Evolutionary conservation across 1,139 yeast genomes (phyloP).

Genomic region (Protomyces pachydermus): DNA sequence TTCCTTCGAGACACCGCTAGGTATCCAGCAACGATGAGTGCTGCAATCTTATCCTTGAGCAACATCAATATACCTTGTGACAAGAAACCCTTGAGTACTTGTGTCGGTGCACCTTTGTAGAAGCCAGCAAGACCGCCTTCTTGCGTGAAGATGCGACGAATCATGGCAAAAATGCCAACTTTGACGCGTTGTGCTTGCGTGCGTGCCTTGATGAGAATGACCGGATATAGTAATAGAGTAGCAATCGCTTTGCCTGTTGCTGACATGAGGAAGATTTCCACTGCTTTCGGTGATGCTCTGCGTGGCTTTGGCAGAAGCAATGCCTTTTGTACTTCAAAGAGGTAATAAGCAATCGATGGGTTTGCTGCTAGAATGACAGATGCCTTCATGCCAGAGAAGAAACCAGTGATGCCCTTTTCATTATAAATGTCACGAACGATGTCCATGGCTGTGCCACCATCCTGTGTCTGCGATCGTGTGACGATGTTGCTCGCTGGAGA

Average conservation of each 20-base stretch:
- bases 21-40: slow-evolving; percentile 14
- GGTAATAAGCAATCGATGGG: slow-evolving; percentile 83
- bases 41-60: slow-evolving; percentile 22
- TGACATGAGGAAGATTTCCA: slow-evolving; percentile 69
- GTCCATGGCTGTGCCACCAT: slow-evolving; percentile 39
- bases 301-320: slow-evolving; percentile 19
- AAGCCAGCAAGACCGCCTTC: slow-evolving; percentile 20
- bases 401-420: slow-evolving; percentile 65
- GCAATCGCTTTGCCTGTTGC: slow-evolving; percentile 77
- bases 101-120: slow-evolving; percentile 19
- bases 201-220: slow-evolving; percentile 78
- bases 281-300: slow-evolving; percentile 33
- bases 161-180: slow-evolving; percentile 1
- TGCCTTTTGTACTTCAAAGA: slow-evolving; percentile 57
- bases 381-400: slow-evolving; percentile 83
- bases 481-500: slow-evolving; percentile 82
- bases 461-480: slow-evolving; percentile 71
- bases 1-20: slow-evolving; percentile 5
- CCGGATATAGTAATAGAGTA: slow-evolving; percentile 74
- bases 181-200: slow-evolving; percentile 50
- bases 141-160: slow-evolving; percentile 10
- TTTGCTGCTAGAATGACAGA: slow-evolving; percentile 71
- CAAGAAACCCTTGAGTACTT: slow-evolving; percentile 25
- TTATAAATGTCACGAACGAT: slow-evolving; percentile 54
- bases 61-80: slow-evolving; percentile 25